Conservation (phyloP, 2,329 filamentous ascomycete species). For the Fusarium tupiense region DNA sequence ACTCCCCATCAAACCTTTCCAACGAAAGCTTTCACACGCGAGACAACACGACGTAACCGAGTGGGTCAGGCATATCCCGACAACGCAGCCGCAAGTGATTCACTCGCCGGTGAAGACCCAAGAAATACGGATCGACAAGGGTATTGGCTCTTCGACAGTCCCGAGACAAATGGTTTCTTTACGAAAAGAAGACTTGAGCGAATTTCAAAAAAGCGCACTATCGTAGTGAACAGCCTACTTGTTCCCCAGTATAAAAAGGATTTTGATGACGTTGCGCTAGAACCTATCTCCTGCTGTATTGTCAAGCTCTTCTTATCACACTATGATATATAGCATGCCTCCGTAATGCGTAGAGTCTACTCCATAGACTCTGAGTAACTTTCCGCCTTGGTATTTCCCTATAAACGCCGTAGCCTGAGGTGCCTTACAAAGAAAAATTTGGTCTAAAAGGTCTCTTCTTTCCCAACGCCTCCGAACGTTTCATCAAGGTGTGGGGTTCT, state of each 20-base stretch:
- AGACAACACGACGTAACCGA: background rate
- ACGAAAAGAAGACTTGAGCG: background rate
- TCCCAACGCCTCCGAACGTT: background rate
- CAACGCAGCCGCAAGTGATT: slow-evolving; percentile 32
- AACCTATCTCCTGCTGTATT: slow-evolving; percentile 1
- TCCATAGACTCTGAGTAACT: slow-evolving; percentile 29
- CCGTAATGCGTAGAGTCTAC: slow-evolving; percentile 3
- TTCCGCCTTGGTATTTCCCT: slow-evolving; percentile 46
- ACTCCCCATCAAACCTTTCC: background rate
- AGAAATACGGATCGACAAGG: slow-evolving; percentile 1
- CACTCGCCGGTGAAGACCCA: slow-evolving; percentile 14
- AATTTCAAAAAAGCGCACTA: slow-evolving; percentile 5
- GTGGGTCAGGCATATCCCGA: slow-evolving; percentile 30
- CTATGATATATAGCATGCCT: slow-evolving; percentile 8
- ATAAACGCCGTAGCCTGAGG: slow-evolving; percentile 45
- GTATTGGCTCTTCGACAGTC: background rate
- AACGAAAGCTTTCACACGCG: background rate
- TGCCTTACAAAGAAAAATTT: slow-evolving; percentile 29
- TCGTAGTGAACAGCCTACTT: background rate
- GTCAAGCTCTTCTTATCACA: slow-evolving; percentile 28
- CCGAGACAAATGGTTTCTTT: background rate
- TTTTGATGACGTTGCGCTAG: background rate
- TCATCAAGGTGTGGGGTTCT: slow-evolving; percentile 79
- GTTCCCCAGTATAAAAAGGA: background rate
- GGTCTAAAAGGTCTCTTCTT: slow-evolving; percentile 24